phyloP scores from a whole-genome alignment of 2,329 filamentous ascomycete species.

The Xylariomycetidae sp. region DNA sequence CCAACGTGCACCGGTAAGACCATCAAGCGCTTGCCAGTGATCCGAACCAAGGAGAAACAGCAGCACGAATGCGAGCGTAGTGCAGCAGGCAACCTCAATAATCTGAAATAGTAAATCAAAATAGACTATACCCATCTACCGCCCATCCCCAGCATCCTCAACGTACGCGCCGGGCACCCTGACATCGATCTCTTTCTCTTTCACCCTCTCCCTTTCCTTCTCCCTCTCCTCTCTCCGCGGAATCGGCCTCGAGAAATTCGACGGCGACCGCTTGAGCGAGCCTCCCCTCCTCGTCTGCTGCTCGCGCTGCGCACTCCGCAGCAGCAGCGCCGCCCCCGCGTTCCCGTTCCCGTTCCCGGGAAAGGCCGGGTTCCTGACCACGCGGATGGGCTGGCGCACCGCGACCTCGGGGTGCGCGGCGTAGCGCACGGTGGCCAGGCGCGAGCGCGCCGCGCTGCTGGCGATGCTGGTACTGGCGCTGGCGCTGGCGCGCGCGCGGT shows the following conservation, averaged over 20 bases:
- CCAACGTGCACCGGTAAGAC: too few relatives aligned
- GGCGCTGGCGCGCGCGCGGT: slow-evolving; percentile 4
- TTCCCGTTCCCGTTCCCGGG: slow-evolving; percentile 3
- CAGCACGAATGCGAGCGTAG: too few relatives aligned
- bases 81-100: too few relatives aligned
- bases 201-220: slow-evolving; percentile 3
- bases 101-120: too few relatives aligned
- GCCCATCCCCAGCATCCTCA: too few relatives aligned
- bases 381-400: slow-evolving; percentile 18
- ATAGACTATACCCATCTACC: too few relatives aligned
- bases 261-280: slow-evolving; percentile 11
- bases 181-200: slow-evolving; percentile 11
- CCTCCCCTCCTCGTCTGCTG: slow-evolving; percentile 4
- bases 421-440: slow-evolving; percentile 21
- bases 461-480: slow-evolving; percentile 21
- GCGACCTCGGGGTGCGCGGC: slow-evolving; percentile 22
- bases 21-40: too few relatives aligned
- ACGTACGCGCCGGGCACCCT: slow-evolving; percentile 7
- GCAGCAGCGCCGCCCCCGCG: slow-evolving; percentile 12
- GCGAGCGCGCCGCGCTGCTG: slow-evolving; percentile 17
- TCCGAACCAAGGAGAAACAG: too few relatives aligned
- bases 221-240: slow-evolving; percentile 1
- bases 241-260: slow-evolving; percentile 22
- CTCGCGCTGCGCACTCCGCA: slow-evolving; percentile 7
- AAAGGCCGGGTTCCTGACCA: slow-evolving; percentile 20